Conservation (phyloP, 805 yeast species). For the Candida arabinofermentans region DNA sequence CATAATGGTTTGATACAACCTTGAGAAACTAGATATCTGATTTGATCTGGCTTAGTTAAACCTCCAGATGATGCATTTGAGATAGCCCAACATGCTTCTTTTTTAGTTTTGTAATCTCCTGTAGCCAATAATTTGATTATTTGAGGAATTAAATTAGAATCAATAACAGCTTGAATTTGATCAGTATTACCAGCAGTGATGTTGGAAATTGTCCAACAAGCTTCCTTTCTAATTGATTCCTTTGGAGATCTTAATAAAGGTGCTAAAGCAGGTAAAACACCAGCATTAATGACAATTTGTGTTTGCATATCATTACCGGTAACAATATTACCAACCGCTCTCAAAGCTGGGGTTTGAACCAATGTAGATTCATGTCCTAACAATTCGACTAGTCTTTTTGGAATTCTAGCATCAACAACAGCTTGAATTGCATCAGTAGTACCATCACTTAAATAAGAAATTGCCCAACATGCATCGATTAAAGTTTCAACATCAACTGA, state of each 20-base stretch:
- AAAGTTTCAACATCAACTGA: constrained; percentile 90
- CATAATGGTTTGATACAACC: constrained; percentile 98
- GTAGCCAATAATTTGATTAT: constrained; percentile 68
- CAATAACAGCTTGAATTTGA: constrained; percentile 96
- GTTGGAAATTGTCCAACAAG: constrained; percentile 98
- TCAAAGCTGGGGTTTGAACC: constrained; percentile 94
- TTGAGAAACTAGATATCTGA: constrained; percentile 86
- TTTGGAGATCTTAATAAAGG: constrained; percentile 78
- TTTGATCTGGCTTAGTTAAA: constrained; percentile 84
- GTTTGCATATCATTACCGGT: constrained; percentile 97
- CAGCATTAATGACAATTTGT: constrained; percentile 88
- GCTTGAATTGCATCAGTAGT: constrained; percentile 92
- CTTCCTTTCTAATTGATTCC: constrained; percentile 93
- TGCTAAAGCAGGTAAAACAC: constrained; percentile 81
- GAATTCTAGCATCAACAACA: constrained; percentile 93
- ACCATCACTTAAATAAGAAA: constrained; percentile 91
- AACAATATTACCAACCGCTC: constrained; percentile 97
- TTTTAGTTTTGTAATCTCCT: constrained; percentile 93
- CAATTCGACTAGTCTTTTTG: constrained; percentile 88
- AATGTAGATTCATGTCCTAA: constrained; percentile 77
- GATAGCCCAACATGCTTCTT: constrained; percentile 99
- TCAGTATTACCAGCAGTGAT: constrained; percentile 96
- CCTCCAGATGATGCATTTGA: constrained; percentile 98
- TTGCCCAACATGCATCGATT: constrained; percentile 98
- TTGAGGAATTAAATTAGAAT: constrained; percentile 90